Base-by-base conservation (phyloP, 2,329 filamentous ascomycete species). In the Zalaria obscura region DNA sequence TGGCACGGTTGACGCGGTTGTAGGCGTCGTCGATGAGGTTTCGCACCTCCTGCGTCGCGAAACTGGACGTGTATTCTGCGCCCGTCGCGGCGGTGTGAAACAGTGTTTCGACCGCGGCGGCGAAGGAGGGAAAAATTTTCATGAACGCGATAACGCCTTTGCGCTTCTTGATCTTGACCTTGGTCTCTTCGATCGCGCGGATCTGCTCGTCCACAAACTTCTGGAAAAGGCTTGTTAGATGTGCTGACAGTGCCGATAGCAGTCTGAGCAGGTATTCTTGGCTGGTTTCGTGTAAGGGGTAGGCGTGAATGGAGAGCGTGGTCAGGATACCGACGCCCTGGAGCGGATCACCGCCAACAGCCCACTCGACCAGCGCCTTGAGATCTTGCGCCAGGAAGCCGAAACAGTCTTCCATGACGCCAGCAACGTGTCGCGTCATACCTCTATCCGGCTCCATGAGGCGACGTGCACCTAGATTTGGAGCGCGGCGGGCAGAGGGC, bases 111-210 rank as follows among this genome's bases (percentile, higher is more conserved):
- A 95, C 75, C 0, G 83, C 78, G 1, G 75, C 64, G n/a, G 79
- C 79, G 63, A 95, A 95, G 45, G 80, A 69, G 0, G 89, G 91
- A 68, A 96, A 96, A 34, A 89, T 81, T 48, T 85, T 83, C 68
- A 96, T 89, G 61, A 96, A 96, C 10, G 80, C 80, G 53, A 96
- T 95, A 43, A 98, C 85, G 7, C 91, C 89, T 65, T 93, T 95
- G 50, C 91, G 82, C 69, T 96, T 96, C 69, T 94, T 95, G 63
- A 95, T 87, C 68, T 95, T 95, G 60, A 98, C 89, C 63, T 96
- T 96, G 33, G 88, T 96, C 47, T 96, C 91, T 63, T 96, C 91
- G 48, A 96, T 94, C 4, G 87, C 88, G 26, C 85, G 83, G 45
- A 96, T 83, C 59, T 98, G 91, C 48, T 94, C 86, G 50, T 96